phyloP scores from a whole-genome alignment of 495 filamentous ascomycete species.

The Penicillium arizonense region DNA sequence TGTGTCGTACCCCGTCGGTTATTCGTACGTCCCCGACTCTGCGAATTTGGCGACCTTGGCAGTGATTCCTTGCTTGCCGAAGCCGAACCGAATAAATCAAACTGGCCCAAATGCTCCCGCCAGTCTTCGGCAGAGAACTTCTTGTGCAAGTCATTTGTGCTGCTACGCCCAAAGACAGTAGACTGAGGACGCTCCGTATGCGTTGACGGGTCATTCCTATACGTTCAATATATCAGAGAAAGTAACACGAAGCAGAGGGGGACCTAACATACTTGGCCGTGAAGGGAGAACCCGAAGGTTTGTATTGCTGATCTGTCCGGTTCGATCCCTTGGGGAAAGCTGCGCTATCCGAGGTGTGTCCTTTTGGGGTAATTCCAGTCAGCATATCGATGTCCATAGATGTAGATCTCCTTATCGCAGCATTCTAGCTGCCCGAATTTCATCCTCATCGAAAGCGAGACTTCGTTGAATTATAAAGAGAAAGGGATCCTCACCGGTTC shows the following conservation, averaged over 20 bases:
- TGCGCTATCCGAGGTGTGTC: constrained; percentile 40
- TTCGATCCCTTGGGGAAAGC: constrained; percentile 24
- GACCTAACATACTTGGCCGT: constrained; percentile 7
- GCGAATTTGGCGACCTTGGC: constrained; percentile 31
- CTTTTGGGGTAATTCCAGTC: constrained; percentile 28
- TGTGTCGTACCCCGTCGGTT: constrained; percentile 17
- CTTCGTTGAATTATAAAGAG: neutral
- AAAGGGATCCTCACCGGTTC: constrained; percentile 31
- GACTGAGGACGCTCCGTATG: constrained; percentile 5
- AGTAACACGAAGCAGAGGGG: neutral
- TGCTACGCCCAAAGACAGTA: constrained; percentile 46
- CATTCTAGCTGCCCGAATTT: too few relatives aligned
- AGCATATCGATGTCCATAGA: constrained; percentile 14
- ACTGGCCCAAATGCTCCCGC: constrained; percentile 50
- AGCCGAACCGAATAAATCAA: constrained; percentile 51
- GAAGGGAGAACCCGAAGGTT: constrained; percentile 12
- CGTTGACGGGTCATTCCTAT: constrained; percentile 7
- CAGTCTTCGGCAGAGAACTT: constrained; percentile 63
- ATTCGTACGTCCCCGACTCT: constrained; percentile 28
- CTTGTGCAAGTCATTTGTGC: constrained; percentile 75
- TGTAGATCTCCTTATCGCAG: too few relatives aligned
- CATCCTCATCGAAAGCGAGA: too few relatives aligned
- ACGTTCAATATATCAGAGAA: neutral
- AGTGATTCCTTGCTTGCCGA: constrained; percentile 29
- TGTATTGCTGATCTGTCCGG: constrained; percentile 14